Base-by-base conservation (phyloP, 1,139 yeast species). In the Nadsonia commutata region DNA sequence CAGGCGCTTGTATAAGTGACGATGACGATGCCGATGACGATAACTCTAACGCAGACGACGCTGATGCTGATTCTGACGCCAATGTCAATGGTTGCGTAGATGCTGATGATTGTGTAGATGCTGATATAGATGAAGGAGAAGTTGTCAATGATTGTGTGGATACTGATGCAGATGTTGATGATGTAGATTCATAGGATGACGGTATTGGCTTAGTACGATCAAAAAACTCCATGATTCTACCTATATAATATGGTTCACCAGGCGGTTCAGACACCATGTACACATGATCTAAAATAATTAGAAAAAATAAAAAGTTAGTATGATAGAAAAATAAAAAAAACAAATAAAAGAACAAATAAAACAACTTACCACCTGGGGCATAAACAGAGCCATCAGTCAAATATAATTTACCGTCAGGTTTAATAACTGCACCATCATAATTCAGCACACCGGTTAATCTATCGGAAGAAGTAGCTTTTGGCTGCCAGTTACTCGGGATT, bases 241-340 rank as follows among this genome's bases (percentile, higher is more conserved):
- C 97, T 40, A 90, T 74, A 55, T 84, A 86, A 63, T 83, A 88
- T 0, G 97, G 96, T 53, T 88, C 97, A 1, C 95, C 94, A 0
- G 95, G 90, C 0, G 96, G 96, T 58, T 85, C 96, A 50, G 94
- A 78, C 20, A 86, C 71, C 76, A 90, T 78, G 58, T 83, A 88
- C 4, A 88, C 80, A 50, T 71, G 79, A 46, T 88, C 95, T 60
- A 40, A 18, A 31, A 20, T 38, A n/a, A n/a, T n/a, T n/a, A n/a
- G 31, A 9, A 36, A 23, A 36, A 33, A 21, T 6, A 21, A 21
- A 21, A 9, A 6, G 23, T 21, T 36, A 31, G 45, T 27, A 23
- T 31, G 17, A 42, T 18, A 31, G 11, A 18, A 20, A 6, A 3
- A n/a, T n/a, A n/a, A 31, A 20, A 23, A 36, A 36, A 18, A 8